Percentiles rank a stretch among this genome's conserved stretches.
Conservation (phyloP, 495 filamentous ascomycete species). For the Penicillium tannophilum region DNA sequence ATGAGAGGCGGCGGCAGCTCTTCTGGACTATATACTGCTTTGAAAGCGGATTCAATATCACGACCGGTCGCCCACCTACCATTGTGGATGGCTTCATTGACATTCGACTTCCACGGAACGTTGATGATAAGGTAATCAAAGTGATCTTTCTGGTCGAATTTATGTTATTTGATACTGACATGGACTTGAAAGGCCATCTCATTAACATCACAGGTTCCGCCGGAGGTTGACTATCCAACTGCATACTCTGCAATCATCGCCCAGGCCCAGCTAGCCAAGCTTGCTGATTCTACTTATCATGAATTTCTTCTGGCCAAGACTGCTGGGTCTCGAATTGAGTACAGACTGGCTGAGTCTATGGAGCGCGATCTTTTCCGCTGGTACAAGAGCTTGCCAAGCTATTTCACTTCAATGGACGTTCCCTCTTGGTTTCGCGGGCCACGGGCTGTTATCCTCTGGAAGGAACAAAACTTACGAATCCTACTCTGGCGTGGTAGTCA, state of each 20-base stretch:
- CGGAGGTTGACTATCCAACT: slow-evolving; percentile 18
- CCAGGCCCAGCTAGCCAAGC: slow-evolving; percentile 19
- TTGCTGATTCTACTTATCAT: slow-evolving; percentile 23
- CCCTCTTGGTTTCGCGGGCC: slow-evolving; percentile 28
- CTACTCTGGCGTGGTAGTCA: slow-evolving; percentile 32
- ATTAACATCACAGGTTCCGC: slow-evolving; percentile 11
- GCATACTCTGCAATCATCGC: slow-evolving; percentile 28
- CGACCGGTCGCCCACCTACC: slow-evolving; percentile 26
- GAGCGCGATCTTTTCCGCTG: slow-evolving; percentile 20
- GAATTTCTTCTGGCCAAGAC: slow-evolving; percentile 16
- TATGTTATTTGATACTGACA: not conserved
- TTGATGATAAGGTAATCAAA: slow-evolving; percentile 23
- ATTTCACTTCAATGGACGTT: slow-evolving; percentile 19
- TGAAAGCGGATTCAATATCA: slow-evolving; percentile 33
- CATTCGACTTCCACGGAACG: slow-evolving; percentile 25
- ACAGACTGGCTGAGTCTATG: slow-evolving; percentile 6
- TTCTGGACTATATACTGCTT: slow-evolving; percentile 33
- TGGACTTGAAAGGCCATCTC: slow-evolving; percentile 6
- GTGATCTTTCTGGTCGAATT: not conserved
- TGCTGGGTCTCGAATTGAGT: slow-evolving; percentile 12
- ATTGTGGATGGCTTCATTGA: slow-evolving; percentile 28
- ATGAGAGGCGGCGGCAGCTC: slow-evolving; percentile 21
- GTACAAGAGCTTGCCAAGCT: slow-evolving; percentile 24
- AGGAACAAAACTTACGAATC: slow-evolving; percentile 32
- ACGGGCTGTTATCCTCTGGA: slow-evolving; percentile 24